Base-by-base conservation (phyloP, 73 alveolate genomes). In the Paramecium bursaria region DNA sequence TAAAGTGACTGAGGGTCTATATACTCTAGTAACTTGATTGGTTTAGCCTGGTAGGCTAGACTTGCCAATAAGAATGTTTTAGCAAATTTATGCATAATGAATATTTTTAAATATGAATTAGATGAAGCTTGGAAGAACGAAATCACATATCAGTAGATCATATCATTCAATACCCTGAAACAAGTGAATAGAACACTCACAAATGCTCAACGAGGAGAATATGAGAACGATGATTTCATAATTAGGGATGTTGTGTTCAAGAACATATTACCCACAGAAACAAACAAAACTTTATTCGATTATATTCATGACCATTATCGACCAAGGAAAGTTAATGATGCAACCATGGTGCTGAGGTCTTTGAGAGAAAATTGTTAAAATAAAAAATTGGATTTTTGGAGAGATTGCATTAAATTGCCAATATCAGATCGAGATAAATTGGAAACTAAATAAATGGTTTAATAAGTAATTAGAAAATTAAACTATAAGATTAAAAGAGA, bases 61-160 rank as follows among this genome's bases (percentile, higher is more conserved):
- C n/a, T n/a, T n/a, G n/a, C n/a, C n/a, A n/a, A n/a, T n/a, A n/a
- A n/a, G n/a, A n/a, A n/a, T n/a, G n/a, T n/a, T n/a, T n/a, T n/a
- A n/a, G n/a, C n/a, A n/a, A n/a, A n/a, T n/a, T n/a, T n/a, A n/a
- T n/a, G n/a, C n/a, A n/a, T n/a, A n/a, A n/a, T n/a, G n/a, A n/a
- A n/a, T n/a, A n/a, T n/a, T n/a, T n/a, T n/a, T n/a, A n/a, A n/a
- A n/a, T n/a, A n/a, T n/a, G n/a, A n/a, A n/a, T n/a, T n/a, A n/a
- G n/a, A n/a, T n/a, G 82, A 67, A 15, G 82, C 82, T 13, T 67
- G 82, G 82, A 35, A 67, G 21, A 67, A 67, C 22, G 82, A 67
- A 67, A 67, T 67, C 17, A 35, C 27, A 39, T 67, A 67, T 2
- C 44, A 67, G 39, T 39, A 67, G 44, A 19, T 19, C 7, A 67